Conservation (phyloP, 129 eudicot genomes). For the Chrysanthemum seticuspe region DNA sequence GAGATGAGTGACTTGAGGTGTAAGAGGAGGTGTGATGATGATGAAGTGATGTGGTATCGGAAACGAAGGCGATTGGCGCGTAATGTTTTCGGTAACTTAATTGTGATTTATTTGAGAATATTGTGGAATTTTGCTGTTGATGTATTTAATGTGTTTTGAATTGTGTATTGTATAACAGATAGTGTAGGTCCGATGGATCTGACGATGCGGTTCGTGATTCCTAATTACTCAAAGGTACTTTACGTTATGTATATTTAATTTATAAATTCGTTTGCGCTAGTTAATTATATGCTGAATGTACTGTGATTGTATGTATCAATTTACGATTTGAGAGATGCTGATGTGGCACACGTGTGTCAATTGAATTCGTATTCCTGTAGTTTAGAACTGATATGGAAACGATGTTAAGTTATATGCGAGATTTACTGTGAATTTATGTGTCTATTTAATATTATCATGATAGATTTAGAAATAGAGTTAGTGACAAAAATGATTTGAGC, state of each 20-base stretch:
- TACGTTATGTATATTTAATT: neutral
- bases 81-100: constrained; percentile 17
- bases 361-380: neutral
- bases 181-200: too few species aligned
- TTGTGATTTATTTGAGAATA: constrained; percentile 18
- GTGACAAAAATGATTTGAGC: too few species aligned
- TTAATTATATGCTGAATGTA: neutral
- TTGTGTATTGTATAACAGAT: too few species aligned
- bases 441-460: neutral
- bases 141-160: neutral
- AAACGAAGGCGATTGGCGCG: constrained; percentile 41
- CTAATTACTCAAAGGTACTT: too few species aligned
- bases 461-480: neutral
- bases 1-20: constrained; percentile 14
- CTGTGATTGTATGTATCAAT: too few species aligned
- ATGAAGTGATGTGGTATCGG: constrained; percentile 37
- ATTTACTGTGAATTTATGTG: constrained; percentile 10
- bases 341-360: too few species aligned
- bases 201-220: too few species aligned
- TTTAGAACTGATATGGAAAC: neutral
- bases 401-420: neutral
- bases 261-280: neutral
- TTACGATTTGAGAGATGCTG: too few species aligned
- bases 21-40: constrained; percentile 20
- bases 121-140: neutral